A percentile compares a stretch with the other conserved stretches of the same genome.
These are phyloP conservation scores for Fagus sylvatica DNA, from an alignment of 306 rosid genomes.

Conservation along the genomic window DNA sequence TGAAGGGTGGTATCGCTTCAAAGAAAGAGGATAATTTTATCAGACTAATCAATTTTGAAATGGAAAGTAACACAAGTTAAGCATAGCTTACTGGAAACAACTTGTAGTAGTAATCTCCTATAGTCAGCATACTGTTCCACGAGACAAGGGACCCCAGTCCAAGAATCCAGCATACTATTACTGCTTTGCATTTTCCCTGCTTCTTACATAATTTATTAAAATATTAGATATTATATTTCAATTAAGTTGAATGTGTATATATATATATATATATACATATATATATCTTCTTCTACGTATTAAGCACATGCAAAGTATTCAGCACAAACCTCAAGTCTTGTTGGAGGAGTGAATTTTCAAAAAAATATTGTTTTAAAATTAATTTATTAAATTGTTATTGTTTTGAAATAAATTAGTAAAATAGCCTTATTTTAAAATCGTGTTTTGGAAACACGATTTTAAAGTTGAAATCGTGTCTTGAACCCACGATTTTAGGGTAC, in stretches of 20 bases:
- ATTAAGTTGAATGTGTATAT: no score
- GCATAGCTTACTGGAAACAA: slow-evolving; percentile 60
- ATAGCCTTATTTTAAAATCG: no score
- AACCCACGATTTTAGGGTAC: no score
- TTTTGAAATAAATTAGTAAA: no score
- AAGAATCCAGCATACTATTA: slow-evolving; percentile 68
- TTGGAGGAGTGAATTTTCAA: no score
- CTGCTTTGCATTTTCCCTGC: slow-evolving; percentile 65
- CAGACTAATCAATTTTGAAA: slow-evolving; percentile 8
- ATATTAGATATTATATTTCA: no score
- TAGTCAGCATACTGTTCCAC: slow-evolving; percentile 78
- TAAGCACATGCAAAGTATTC: background rate
- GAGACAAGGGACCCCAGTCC: slow-evolving; percentile 79
- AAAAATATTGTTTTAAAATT: no score
- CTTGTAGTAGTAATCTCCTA: slow-evolving; percentile 75
- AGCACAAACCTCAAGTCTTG: slow-evolving; percentile 44
- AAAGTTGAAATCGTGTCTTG: no score
- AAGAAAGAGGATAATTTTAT: slow-evolving; percentile 8
- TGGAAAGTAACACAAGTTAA: background rate
- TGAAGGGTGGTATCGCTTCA: slow-evolving; percentile 75
- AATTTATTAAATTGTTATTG: no score
- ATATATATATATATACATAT: no score
- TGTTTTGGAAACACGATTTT: no score
- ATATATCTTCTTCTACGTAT: background rate
- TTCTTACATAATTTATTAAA: background rate